A percentile compares a stretch with the other conserved stretches of the same genome.
Conservation (phyloP, 1,284 basidiomycete genomes). For the Naganishia cerealis region DNA sequence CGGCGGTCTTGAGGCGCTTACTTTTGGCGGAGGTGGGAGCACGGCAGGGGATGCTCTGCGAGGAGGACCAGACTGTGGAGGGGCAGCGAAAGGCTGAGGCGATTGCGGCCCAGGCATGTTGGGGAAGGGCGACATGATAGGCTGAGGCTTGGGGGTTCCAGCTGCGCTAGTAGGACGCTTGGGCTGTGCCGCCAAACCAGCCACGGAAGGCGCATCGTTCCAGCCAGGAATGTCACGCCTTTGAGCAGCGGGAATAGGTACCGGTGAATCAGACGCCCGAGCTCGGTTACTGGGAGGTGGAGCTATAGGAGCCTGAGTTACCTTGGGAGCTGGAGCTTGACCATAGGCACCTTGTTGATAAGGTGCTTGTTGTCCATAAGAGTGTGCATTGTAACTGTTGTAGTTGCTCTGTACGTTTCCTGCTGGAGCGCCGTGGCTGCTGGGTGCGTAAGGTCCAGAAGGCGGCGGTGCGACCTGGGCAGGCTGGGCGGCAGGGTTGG, state of each 20-base stretch:
- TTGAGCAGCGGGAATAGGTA: conserved; percentile 49
- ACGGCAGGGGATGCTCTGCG: conserved; percentile 43
- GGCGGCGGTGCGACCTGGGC: conserved; percentile 9
- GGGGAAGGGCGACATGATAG: conserved; percentile 90
- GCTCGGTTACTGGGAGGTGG: conserved; percentile 43
- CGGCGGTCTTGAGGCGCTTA: conserved; percentile 46
- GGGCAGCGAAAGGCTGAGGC: conserved; percentile 33
- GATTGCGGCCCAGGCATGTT: conserved; percentile 24
- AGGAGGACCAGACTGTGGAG: conserved; percentile 35
- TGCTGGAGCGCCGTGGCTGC: conserved; percentile 27
- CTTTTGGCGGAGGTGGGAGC: conserved; percentile 51
- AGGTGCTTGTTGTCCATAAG: conserved; percentile 19
- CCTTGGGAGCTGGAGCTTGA: conserved; percentile 2
- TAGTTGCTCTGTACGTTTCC: conserved; percentile 9
- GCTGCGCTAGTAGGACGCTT: conserved; percentile 61
- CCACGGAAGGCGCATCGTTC: conserved; percentile 68
- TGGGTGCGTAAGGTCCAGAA: conserved; percentile 23
- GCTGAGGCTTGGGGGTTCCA: conserved; percentile 59
- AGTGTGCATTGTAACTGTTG: conserved; percentile 17
- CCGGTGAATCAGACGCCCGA: conserved; percentile 33
- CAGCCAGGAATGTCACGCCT: conserved; percentile 72
- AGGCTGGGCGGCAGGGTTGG: conserved; percentile 21
- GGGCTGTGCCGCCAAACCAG: conserved; percentile 51
- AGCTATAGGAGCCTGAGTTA: conserved; percentile 35
- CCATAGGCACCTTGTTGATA: conserved; percentile 27